Evolutionary conservation across 2,329 filamentous ascomycete species (phyloP).

Genomic region (Cercospora berteroae): DNA sequence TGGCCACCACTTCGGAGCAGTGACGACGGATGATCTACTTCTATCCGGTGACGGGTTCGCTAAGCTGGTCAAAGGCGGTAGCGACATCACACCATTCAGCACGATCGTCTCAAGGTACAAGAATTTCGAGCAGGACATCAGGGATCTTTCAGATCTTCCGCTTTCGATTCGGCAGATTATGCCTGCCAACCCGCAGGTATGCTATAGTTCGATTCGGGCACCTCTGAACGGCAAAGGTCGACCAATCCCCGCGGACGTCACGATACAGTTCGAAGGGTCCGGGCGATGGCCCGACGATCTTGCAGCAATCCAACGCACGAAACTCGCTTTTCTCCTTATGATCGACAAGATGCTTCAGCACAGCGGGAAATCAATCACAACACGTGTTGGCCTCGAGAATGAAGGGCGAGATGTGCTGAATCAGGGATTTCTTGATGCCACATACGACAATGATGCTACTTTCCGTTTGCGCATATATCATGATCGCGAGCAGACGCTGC

Average conservation of each 20-base stretch:
- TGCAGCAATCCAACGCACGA: conserved; percentile 86
- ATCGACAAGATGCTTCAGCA: conserved; percentile 70
- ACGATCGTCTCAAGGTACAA: conserved; percentile 67
- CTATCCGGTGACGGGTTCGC: conserved; percentile 50
- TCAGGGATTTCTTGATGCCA: conserved; percentile 76
- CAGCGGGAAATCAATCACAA: conserved; percentile 59
- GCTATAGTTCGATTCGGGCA: conserved; percentile 65
- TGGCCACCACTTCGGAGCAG: conserved; percentile 63
- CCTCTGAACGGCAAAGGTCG: conserved; percentile 52
- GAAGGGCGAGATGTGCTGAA: conserved; percentile 67
- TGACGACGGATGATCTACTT: conserved; percentile 47
- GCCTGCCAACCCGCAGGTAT: conserved; percentile 67
- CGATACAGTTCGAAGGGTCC: conserved; percentile 90
- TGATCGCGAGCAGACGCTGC: conserved; percentile 77
- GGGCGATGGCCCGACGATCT: conserved; percentile 91
- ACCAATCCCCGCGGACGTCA: conserved; percentile 66
- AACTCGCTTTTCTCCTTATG: conserved; percentile 78
- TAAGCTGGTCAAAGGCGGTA: conserved; percentile 42
- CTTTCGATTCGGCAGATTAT: conserved; percentile 80
- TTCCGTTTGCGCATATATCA: conserved; percentile 88
- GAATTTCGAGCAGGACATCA: conserved; percentile 71
- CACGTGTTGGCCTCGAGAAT: conserved; percentile 79
- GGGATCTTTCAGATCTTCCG: conserved; percentile 76
- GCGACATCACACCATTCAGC: conserved; percentile 59
- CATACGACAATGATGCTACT: conserved; percentile 66